Evolutionary conservation across 768 basidiomycete species (phyloP).

Genomic region (Suillus occidentalis): DNA sequence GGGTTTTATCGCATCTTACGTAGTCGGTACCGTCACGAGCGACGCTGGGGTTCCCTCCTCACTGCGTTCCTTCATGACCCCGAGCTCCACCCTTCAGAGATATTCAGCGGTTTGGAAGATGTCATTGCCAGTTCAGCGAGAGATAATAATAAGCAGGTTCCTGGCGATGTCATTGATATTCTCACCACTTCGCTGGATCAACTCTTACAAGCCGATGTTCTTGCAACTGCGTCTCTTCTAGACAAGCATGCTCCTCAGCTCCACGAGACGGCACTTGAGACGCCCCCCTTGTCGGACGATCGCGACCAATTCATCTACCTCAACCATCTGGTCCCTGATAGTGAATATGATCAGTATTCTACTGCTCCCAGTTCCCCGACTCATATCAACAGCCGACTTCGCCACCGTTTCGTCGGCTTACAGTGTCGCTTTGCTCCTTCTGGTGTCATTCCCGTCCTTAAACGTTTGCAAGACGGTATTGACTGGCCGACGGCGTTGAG

Average conservation of each 20-base stretch:
- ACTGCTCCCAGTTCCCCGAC: slow-evolving; percentile 35
- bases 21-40: slow-evolving; percentile 73
- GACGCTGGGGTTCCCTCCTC: slow-evolving; percentile 72
- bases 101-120: slow-evolving; percentile 68
- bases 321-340: slow-evolving; percentile 63
- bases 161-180: slow-evolving; percentile 53
- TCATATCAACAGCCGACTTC: slow-evolving; percentile 50
- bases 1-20: slow-evolving; percentile 92
- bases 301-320: slow-evolving; percentile 75
- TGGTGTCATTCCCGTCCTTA: slow-evolving; percentile 61
- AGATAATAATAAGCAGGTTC: slow-evolving; percentile 49
- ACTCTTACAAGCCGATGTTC: slow-evolving; percentile 61
- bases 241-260: slow-evolving; percentile 65
- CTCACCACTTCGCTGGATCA: slow-evolving; percentile 61
- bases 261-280: slow-evolving; percentile 63
- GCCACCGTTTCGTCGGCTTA: slow-evolving; percentile 65
- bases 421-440: slow-evolving; percentile 71
- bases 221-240: slow-evolving; percentile 69
- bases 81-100: slow-evolving; percentile 53
- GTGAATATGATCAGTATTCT: slow-evolving; percentile 31
- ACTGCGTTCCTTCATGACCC: slow-evolving; percentile 76
- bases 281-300: slow-evolving; percentile 45
- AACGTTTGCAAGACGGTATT: slow-evolving; percentile 48
- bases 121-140: slow-evolving; percentile 51
- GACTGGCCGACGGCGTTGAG: slow-evolving; percentile 56